A percentile compares a stretch with the other conserved stretches of the same genome.
phyloP scores from a whole-genome alignment of 208 protist species.

The Perkinsela sp. region DNA sequence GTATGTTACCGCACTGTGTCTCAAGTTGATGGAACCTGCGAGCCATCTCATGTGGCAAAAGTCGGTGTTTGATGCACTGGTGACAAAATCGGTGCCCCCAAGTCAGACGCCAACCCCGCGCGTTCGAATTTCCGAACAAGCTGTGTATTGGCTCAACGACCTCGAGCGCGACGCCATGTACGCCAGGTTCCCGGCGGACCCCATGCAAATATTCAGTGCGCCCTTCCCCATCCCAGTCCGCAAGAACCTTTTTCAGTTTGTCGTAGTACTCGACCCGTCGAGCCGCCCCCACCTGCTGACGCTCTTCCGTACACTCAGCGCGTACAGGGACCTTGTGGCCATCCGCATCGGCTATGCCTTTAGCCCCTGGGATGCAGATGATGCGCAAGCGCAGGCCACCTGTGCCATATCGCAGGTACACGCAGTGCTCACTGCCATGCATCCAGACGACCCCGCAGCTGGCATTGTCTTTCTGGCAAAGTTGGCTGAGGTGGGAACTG shows the following conservation, averaged over 20 bases:
- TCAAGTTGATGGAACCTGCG: too few species aligned
- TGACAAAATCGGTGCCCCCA: too few species aligned
- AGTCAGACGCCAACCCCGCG: conserved; percentile 2
- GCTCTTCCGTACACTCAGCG: conserved; percentile 4
- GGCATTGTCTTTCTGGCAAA: neutral
- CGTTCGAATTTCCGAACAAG: conserved; percentile 7
- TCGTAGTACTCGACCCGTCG: conserved; percentile 2
- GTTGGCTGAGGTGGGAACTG: neutral
- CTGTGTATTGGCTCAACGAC: conserved; percentile 31
- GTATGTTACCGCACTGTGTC: too few species aligned
- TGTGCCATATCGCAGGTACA: neutral
- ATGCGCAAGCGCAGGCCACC: neutral
- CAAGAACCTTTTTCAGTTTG: neutral
- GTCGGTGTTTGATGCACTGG: too few species aligned
- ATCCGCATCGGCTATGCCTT: neutral
- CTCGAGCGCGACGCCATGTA: conserved; percentile 28
- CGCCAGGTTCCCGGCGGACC: conserved; percentile 4
- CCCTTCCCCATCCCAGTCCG: neutral
- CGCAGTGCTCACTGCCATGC: neutral
- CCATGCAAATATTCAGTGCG: neutral
- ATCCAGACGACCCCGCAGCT: neutral
- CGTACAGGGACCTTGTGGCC: conserved; percentile 3
- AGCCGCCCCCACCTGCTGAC: neutral
- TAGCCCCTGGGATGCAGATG: neutral
- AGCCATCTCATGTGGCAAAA: too few species aligned